Base-by-base conservation (phyloP, 148 eudicot genomes). In the Dianthus caryophyllus region DNA sequence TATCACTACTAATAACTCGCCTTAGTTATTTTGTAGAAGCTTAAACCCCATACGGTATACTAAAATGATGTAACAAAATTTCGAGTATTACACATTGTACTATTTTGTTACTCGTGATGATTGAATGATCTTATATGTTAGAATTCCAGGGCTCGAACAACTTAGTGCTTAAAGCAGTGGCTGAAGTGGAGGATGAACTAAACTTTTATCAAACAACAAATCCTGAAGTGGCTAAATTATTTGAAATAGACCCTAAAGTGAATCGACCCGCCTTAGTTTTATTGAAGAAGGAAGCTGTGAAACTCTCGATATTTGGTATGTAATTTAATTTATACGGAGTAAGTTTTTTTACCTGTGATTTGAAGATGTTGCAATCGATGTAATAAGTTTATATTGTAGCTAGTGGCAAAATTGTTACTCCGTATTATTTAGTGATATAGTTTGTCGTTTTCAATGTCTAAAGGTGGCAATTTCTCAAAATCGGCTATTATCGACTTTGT, bases 211-310 rank as follows among this genome's bases (percentile, higher is more conserved):
- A 93, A 81, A 89, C 98, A 44, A 64, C 73, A 18, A 84, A 69
- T 70, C 81, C 91, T 30, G 84, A 86, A 57, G 92, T 93, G 31
- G 96, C 96, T 16, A 78, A 79, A 81, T 22, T 87, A 66, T 89
- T 93, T 71, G 85, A 83, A 61, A 56, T 93, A 62, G 87, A 85
- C 61, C 67, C 82, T 18, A 49, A 84, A 22, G 84, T 70, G 51
- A 87, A 84, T 61, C 89, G 85, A 53, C 98, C 98, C 5, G 70
- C 85, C 29, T 44, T 89, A 74, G 87, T 93, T 70, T 61, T 93
- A 68, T 63, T 89, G 64, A 93, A 93, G 88, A 85, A 81, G 65
- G 89, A 84, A 71, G 82, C 68, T 39, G 98, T 89, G 85, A 93
- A 93, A 76, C 61, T 84, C 27, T 75, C 80, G 43, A 60, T 66